These are phyloP conservation scores for Lipomyces starkeyi DNA, from an alignment of 805 yeast species.

Conservation along the genomic window DNA sequence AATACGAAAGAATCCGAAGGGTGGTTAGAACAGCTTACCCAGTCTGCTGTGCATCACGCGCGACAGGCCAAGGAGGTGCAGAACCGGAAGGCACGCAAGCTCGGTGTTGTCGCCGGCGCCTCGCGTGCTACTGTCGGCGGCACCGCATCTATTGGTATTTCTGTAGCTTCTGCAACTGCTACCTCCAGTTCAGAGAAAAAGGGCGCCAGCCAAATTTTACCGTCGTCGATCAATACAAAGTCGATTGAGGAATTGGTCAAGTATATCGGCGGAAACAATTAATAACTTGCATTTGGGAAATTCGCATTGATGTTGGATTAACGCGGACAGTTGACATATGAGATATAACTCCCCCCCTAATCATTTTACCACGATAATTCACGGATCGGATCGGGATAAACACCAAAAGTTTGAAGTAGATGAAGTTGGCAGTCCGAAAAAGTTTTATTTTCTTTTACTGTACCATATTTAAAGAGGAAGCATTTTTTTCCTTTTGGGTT, in stretches of 20 bases:
- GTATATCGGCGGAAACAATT: slow-evolving; percentile 67
- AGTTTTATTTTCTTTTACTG: not conserved
- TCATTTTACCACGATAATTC: not conserved
- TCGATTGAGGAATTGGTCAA: slow-evolving; percentile 75
- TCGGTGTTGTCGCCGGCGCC: slow-evolving; percentile 16
- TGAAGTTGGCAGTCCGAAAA: not conserved
- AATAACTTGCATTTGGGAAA: not conserved
- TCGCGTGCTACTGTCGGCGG: slow-evolving; percentile 11
- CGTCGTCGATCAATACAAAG: slow-evolving; percentile 44
- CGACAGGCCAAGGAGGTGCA: slow-evolving; percentile 49
- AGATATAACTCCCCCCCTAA: not conserved
- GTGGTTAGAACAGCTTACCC: slow-evolving; percentile 64
- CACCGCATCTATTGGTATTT: slow-evolving; percentile 43
- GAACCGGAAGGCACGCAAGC: slow-evolving; percentile 32
- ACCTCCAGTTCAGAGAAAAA: slow-evolving; percentile 16
- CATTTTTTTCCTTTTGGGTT: not conserved
- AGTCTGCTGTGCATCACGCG: slow-evolving; percentile 55
- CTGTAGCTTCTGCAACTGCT: slow-evolving; percentile 41
- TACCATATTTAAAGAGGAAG: not conserved
- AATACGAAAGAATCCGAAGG: slow-evolving; percentile 70
- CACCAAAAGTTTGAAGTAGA: not conserved
- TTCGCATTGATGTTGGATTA: not conserved
- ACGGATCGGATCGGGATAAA: not conserved
- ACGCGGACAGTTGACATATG: not conserved
- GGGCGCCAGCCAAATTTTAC: slow-evolving; percentile 37